Conservation (phyloP, 2,329 filamentous ascomycete species). For the Blastomyces silverae region DNA sequence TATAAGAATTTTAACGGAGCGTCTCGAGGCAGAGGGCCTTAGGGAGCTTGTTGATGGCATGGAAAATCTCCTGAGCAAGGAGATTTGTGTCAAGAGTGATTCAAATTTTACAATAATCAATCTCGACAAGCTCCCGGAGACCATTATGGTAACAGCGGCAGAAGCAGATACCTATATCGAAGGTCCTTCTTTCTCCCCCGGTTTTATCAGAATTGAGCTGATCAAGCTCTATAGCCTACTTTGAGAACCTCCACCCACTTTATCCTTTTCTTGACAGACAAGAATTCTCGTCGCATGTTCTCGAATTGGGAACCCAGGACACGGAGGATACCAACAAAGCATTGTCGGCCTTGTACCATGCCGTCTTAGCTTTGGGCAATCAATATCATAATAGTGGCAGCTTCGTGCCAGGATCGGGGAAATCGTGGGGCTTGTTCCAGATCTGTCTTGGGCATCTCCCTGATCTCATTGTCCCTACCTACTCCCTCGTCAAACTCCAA, state of each 20-base stretch:
- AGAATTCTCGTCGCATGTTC: slow-evolving; percentile 33
- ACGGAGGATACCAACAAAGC: neutral
- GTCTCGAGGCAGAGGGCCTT: neutral
- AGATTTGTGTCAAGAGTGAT: neutral
- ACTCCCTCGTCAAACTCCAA: neutral
- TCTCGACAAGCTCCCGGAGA: neutral
- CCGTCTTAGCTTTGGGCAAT: neutral
- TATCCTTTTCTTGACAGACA: slow-evolving; percentile 39
- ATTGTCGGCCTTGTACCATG: neutral
- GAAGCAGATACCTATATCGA: neutral
- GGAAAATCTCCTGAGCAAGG: neutral
- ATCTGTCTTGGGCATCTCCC: slow-evolving; percentile 18
- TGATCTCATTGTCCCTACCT: neutral
- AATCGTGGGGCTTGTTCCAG: slow-evolving; percentile 32
- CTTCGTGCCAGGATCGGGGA: neutral
- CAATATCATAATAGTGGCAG: neutral
- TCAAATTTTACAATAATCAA: neutral
- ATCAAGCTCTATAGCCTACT: slow-evolving; percentile 24
- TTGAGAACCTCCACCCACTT: slow-evolving; percentile 36
- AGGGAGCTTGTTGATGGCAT: neutral
- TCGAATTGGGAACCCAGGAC: slow-evolving; percentile 6
- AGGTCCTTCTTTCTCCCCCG: neutral
- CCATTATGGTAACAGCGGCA: neutral
- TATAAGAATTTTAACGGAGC: neutral
- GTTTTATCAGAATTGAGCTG: neutral